These are phyloP conservation scores for Hamigera avellanea DNA, from an alignment of 495 filamentous ascomycete genomes.

Conservation along the genomic window DNA sequence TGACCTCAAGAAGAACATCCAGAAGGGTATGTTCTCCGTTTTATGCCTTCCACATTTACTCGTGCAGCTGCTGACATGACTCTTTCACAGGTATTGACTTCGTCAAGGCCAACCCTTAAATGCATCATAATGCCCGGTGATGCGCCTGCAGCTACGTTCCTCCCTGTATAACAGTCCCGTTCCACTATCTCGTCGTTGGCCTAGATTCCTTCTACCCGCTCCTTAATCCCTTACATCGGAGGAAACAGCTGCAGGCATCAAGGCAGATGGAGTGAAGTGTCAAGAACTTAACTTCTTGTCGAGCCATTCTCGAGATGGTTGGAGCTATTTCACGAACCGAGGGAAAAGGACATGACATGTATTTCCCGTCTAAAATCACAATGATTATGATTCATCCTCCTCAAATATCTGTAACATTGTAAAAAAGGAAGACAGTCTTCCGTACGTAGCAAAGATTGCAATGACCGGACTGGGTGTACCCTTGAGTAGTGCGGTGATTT, in stretches of 20 bases:
- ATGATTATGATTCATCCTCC: neutral
- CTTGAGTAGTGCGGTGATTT: no score
- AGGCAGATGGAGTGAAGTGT: conserved; percentile 3
- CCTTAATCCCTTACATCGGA: conserved; percentile 9
- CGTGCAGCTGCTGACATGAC: conserved; percentile 4
- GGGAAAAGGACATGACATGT: conserved; percentile 6
- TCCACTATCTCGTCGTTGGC: neutral
- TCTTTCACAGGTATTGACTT: conserved; percentile 38
- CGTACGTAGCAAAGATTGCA: no score
- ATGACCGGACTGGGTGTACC: no score
- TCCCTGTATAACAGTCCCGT: conserved; percentile 20
- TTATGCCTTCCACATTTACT: neutral
- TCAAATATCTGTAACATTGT: neutral
- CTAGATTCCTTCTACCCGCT: neutral
- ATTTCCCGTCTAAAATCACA: neutral
- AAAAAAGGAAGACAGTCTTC: no score
- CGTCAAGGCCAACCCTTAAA: conserved; percentile 59
- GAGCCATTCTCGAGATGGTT: no score
- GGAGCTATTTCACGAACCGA: conserved; percentile 1
- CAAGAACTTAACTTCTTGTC: neutral
- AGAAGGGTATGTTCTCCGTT: conserved; percentile 40
- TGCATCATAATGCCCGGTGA: conserved; percentile 8
- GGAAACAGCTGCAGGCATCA: conserved; percentile 10
- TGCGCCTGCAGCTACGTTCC: conserved; percentile 13
- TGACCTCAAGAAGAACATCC: conserved; percentile 86